Evolutionary conservation across 179 eudicot species (phyloP), one percentile per base, ranked within the genome.

Genomic region (Heliamphora pulchella): DNA sequence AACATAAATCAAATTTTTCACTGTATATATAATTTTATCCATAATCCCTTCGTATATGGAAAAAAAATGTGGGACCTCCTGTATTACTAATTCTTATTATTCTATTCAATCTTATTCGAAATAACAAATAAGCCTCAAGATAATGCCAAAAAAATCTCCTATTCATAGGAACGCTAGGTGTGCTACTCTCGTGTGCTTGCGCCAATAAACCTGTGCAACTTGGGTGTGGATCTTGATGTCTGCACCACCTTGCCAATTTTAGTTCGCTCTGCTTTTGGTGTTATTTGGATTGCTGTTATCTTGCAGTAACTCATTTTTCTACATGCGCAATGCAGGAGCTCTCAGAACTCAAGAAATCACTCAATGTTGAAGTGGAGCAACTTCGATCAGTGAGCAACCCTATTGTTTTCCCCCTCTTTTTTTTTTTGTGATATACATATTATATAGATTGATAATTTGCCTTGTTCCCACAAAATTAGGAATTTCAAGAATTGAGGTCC

Each of bases 321-420:
- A 46, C 48, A 47, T 47, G 18, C 79, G 71, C 69, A 20, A 58
- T 48, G 41, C 84, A 93, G 98, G 98, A 95, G 83, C 91, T 95
- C 77, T 86, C 94, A 57, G 98, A 87, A 72, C 90, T 95, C 59
- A 92, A 91, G 87, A 87, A 91, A 82, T 86, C 98, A 57, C 92
- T 95, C 73, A 87, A 90, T 83, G 90, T 87, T 64, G 98, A 95
- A 90, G 97, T 91, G 54, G 92, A 89, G 50, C 97, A 93, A 82
- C 95, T 95, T 58, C 90, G 93, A 83, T 81, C 90, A 17, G 98
- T 95, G 84, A 86, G 98, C 81, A 64, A 57, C 43, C 65, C 41
- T 59, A 69, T 65, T 50, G 8, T 57, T 70, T 59, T 64, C 48
- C 83, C n/a, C 44, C 69, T 61, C 5, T 1, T 70, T 10, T 66